A percentile compares a stretch with the other conserved stretches of the same genome.
These are phyloP conservation scores for Solanum hybrid DNA, from an alignment of 305 asterid genomes.

Conservation along the genomic window DNA sequence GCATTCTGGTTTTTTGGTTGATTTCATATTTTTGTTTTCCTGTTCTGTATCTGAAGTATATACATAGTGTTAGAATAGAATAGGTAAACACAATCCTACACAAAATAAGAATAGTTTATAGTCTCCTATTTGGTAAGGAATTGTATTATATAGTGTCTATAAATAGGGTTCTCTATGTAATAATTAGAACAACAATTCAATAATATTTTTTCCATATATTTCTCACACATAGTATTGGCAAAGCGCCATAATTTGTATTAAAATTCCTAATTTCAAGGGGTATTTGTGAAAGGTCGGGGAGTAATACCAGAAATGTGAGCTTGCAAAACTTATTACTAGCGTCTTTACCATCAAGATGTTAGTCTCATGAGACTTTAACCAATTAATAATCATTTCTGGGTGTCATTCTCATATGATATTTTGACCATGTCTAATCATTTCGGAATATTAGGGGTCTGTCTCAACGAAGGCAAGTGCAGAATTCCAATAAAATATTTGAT, in stretches of 20 bases:
- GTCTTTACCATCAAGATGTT: background rate
- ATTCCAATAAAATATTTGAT: background rate
- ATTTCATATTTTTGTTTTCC: background rate
- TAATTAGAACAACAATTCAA: too few relatives aligned
- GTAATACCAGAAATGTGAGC: background rate
- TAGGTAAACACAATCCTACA: too few relatives aligned
- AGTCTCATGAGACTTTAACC: background rate
- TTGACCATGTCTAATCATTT: background rate
- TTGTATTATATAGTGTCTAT: too few relatives aligned
- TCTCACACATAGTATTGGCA: background rate
- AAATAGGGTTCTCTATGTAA: too few relatives aligned
- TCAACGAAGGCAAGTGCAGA: background rate
- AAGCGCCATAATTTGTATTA: background rate
- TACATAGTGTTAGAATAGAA: background rate
- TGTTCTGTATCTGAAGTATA: background rate
- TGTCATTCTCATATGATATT: background rate
- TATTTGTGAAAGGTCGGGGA: background rate
- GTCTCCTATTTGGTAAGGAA: too few relatives aligned
- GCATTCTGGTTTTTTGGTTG: background rate
- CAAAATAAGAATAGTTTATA: too few relatives aligned
- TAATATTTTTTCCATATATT: too few relatives aligned
- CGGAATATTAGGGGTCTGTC: background rate
- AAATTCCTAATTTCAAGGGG: background rate
- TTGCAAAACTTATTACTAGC: background rate
- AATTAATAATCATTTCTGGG: background rate